These are phyloP conservation scores for Ophiostoma ulmi DNA, from an alignment of 2,329 filamentous ascomycete species.

Conservation along the genomic window DNA sequence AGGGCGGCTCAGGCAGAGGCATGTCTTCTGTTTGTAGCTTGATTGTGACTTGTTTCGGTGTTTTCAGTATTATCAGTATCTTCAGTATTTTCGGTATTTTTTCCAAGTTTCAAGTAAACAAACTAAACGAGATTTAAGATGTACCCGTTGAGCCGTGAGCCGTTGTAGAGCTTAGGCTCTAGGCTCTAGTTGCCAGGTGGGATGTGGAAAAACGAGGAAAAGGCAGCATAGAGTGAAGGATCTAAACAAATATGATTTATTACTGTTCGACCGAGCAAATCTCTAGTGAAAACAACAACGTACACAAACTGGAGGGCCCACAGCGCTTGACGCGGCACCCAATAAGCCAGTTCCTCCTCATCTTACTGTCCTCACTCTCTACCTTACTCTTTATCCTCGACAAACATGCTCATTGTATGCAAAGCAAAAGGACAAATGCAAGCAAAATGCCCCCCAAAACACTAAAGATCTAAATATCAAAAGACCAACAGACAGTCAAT, in stretches of 20 bases:
- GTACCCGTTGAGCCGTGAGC: not conserved
- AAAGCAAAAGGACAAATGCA: too few species aligned
- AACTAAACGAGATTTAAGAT: not conserved
- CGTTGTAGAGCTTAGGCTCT: not conserved
- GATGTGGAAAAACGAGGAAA: not conserved
- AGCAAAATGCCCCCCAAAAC: not conserved
- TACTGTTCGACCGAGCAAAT: not conserved
- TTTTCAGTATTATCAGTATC: not conserved
- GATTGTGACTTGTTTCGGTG: not conserved
- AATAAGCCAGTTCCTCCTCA: not conserved
- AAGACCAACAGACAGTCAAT: not conserved
- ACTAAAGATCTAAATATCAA: too few species aligned
- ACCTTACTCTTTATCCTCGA: too few species aligned
- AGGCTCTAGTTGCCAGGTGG: not conserved
- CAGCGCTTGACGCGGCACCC: constrained; percentile 8
- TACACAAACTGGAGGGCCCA: not conserved
- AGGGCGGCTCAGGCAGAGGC: constrained; percentile 19
- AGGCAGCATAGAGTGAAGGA: not conserved
- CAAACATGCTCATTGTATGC: too few species aligned
- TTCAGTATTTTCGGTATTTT: not conserved
- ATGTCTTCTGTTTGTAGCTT: not conserved
- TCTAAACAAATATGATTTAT: not conserved
- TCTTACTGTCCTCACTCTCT: not conserved
- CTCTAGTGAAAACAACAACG: not conserved
- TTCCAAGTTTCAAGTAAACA: not conserved